Evolutionary conservation across 164 flowering plant genomes (phyloP), one percentile per base, ranked within the genome.

Genomic region (Nymphaea colorata): DNA sequence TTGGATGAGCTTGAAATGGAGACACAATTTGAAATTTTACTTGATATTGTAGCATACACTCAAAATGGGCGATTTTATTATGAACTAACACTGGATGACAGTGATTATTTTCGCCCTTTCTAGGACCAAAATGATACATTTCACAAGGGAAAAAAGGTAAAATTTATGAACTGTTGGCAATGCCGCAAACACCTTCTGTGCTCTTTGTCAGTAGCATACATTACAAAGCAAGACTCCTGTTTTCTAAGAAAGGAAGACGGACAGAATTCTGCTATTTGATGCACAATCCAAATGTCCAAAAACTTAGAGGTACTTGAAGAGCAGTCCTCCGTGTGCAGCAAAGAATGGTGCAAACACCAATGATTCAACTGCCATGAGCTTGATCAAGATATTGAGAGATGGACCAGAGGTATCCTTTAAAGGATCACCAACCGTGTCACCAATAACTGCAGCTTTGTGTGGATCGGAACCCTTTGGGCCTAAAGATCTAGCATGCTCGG

Each of bases 381-480:
- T 76, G 68, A 73, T 73, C 64, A 76, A 67, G 61, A 76, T 76
- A 71, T 76, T 76, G 63, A 76, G 76, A 3, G 79, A 76, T 45
- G 79, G 79, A 2, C 79, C 79, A 62, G 79, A 76, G 14, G 78
- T 76, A 65, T 76, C 78, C 75, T 76, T 76, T n/a, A 76, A 75
- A 2, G 78, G 78, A 43, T 73, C 79, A 6, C 79, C 79, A 43
- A 76, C 70, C 1, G 79, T 76, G 71, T 76, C 79, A 17, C 79
- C 79, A 41, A 76, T 76, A 59, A 76, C 79, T 12, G 73, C 73
- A 41, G 73, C 73, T 65, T 66, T 71, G 69, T 71, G 73, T 17
- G 69, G 65, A 5, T 71, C 78, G 7, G 78, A 76, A 2, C 75
- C 75, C 65, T 76, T 76, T 43, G 79, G 79, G 15, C 76, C 79